Base-by-base conservation (phyloP, 352 stramenopile genomes). In the Globisporangium heterothallicum region DNA sequence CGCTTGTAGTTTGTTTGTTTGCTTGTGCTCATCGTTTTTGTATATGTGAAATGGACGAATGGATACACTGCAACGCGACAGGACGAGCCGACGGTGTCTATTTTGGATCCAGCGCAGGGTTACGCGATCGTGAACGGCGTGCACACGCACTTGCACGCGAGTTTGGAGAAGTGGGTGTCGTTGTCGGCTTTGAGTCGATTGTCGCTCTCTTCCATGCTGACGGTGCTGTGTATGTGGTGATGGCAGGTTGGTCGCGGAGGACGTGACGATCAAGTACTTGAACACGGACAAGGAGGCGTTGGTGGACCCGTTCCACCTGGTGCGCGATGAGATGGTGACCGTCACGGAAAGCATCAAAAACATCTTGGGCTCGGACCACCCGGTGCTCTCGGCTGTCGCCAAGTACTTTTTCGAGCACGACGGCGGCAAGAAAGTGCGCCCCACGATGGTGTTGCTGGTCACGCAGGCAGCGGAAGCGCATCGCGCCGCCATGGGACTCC, bases 341-440 rank as follows among this genome's bases (percentile, higher is more conserved):
- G 80, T 99, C 30, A 97, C 84, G 32, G 71, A 88, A 46, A 97
- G 88, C 59, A 98, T 99, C 70, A 96, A 98, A 63, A 84, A 88
- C 56, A 88, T 99, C 46, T 64, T 99, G 21, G 95, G 94, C 12
- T 98, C 91, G 25, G 95, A 99, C 57, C 95, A 99, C 67, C 96
- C 97, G 13, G 97, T 99, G 21, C 80, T 99, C 22, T 89, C 86
- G 27, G 97, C 97, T 46, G 97, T 98, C 40, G 96, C 97, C 13
- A 90, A 94, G 66, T 94, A 94, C 67, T 99, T 99, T 66, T 96
- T 97, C 49, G 81, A 94, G 56, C 73, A 89, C 56, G 90, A 97
- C 53, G 94, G 90, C 50, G 97, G 97, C 60, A 99, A 99, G 67
- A 99, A 99, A 66, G 88, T 99, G 48, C 87, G 97, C 0, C 96